Percentiles rank a stretch among this genome's conserved stretches.
Conservation (phyloP, 1,284 basidiomycete species). For the Moesziomyces antarcticus region DNA sequence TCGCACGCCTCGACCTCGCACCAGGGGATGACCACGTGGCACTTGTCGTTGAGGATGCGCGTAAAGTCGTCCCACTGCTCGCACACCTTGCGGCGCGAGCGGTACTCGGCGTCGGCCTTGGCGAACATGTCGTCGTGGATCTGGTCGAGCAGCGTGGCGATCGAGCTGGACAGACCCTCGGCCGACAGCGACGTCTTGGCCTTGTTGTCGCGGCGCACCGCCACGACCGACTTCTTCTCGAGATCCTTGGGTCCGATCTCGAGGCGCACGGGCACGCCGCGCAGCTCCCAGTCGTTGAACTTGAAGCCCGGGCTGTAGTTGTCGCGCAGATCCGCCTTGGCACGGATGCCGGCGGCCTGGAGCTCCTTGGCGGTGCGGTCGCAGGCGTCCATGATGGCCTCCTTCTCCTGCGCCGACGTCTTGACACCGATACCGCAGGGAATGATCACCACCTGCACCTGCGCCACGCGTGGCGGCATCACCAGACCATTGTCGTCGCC, state of each 20-base stretch:
- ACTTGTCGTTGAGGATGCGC: slow-evolving; percentile 87
- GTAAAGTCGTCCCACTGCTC: slow-evolving; percentile 90
- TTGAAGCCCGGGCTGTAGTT: slow-evolving; percentile 98
- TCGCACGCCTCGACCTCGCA: slow-evolving; percentile 94
- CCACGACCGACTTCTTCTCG: slow-evolving; percentile 81
- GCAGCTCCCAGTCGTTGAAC: slow-evolving; percentile 97
- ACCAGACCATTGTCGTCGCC: slow-evolving; percentile 98
- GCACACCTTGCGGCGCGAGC: slow-evolving; percentile 78
- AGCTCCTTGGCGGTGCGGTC: slow-evolving; percentile 72
- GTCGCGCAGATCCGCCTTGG: slow-evolving; percentile 90
- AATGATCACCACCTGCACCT: slow-evolving; percentile 88
- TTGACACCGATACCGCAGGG: slow-evolving; percentile 84
- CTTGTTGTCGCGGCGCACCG: slow-evolving; percentile 88
- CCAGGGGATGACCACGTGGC: slow-evolving; percentile 92
- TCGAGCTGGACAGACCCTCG: slow-evolving; percentile 30
- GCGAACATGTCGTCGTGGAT: slow-evolving; percentile 92
- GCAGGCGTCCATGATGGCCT: slow-evolving; percentile 79
- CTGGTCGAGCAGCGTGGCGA: slow-evolving; percentile 76
- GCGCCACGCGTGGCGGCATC: slow-evolving; percentile 92
- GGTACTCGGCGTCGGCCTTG: slow-evolving; percentile 81
- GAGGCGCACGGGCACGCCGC: slow-evolving; percentile 91
- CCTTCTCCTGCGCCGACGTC: slow-evolving; percentile 71
- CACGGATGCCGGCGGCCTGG: slow-evolving; percentile 78
- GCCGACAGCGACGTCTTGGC: slow-evolving; percentile 52
- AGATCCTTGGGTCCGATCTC: slow-evolving; percentile 96